Evolutionary conservation across 2,329 filamentous ascomycete genomes (phyloP).

Genomic region (Diaporthe ampelina): DNA sequence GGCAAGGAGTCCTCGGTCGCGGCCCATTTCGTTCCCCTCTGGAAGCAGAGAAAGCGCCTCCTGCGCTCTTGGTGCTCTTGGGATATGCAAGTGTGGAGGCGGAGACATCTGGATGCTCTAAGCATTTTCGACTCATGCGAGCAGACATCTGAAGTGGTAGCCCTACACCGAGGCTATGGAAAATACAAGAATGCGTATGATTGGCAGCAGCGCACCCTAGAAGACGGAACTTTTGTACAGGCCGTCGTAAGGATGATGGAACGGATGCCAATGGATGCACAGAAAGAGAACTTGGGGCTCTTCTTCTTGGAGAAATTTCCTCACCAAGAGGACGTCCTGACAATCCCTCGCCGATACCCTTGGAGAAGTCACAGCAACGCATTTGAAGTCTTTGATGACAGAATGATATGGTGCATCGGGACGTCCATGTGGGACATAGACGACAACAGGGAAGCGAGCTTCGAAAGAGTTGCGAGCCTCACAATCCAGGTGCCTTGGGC

Average conservation of each 20-base stretch:
- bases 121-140: background rate
- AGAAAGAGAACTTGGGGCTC: background rate
- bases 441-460: too few species aligned
- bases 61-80: background rate
- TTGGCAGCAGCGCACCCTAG: background rate
- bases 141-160: background rate
- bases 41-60: background rate
- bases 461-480: background rate
- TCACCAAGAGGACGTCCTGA: background rate
- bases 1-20: too few species aligned
- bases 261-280: background rate
- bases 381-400: too few species aligned
- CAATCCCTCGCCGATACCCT: background rate
- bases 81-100: background rate
- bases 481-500: background rate
- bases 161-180: background rate
- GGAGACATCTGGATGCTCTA: too few species aligned
- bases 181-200: background rate
- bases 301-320: background rate
- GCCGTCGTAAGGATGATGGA: background rate
- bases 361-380: too few species aligned
- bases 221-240: background rate
- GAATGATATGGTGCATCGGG: too few species aligned
- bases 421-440: too few species aligned
- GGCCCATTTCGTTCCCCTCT: too few species aligned